These are phyloP conservation scores for Delitschia confertaspora DNA, from an alignment of 495 filamentous ascomycete species.

Conservation along the genomic window DNA sequence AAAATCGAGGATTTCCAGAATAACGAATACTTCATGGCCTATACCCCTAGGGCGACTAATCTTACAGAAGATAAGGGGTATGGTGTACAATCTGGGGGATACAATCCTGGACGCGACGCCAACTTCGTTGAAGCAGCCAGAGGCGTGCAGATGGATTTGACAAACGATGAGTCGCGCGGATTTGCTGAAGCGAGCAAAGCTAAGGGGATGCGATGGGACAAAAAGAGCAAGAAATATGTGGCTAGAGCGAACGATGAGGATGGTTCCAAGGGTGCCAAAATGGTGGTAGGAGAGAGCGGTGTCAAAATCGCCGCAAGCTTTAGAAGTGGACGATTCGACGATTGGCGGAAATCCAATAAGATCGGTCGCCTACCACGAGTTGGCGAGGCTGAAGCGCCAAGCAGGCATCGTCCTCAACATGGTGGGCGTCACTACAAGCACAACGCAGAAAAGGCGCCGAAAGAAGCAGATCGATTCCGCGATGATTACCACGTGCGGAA, in stretches of 20 bases:
- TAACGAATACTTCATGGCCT: constrained; percentile 90
- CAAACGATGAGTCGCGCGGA: constrained; percentile 62
- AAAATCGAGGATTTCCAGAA: constrained; percentile 56
- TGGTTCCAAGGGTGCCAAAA: constrained; percentile 72
- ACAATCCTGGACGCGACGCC: constrained; percentile 41
- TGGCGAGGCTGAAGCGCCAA: constrained; percentile 64
- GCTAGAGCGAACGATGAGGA: constrained; percentile 84
- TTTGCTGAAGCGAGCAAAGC: constrained; percentile 63
- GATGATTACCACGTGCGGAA: constrained; percentile 85
- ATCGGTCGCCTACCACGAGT: constrained; percentile 66
- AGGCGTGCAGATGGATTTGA: constrained; percentile 78
- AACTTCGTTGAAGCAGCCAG: constrained; percentile 80
- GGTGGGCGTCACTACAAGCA: constrained; percentile 59
- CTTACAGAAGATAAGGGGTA: constrained; percentile 82
- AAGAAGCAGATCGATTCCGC: constrained; percentile 80
- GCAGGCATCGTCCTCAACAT: constrained; percentile 25
- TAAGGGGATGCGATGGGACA: constrained; percentile 85
- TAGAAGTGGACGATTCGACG: constrained; percentile 85
- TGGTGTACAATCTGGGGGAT: constrained; percentile 73
- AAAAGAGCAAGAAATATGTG: constrained; percentile 93
- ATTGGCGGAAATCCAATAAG: constrained; percentile 78
- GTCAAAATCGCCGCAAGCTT: constrained; percentile 93
- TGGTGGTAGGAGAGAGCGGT: constrained; percentile 83
- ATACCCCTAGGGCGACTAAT: constrained; percentile 67
- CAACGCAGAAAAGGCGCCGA: constrained; percentile 74